Evolutionary conservation across 2,329 filamentous ascomycete genomes (phyloP).

Genomic region (Ophiostoma montium): DNA sequence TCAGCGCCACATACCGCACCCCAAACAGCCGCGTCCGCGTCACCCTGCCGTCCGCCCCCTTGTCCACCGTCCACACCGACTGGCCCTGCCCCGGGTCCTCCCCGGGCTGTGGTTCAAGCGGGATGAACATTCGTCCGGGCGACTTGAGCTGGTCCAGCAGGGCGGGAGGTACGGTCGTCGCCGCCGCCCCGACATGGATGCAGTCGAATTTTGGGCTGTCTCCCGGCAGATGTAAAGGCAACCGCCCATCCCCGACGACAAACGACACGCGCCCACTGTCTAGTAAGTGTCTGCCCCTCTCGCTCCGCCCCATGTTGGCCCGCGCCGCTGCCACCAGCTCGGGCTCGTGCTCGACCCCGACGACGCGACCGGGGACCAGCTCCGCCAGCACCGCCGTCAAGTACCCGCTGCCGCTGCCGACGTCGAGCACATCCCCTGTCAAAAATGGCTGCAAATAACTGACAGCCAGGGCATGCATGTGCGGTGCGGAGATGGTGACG

Average conservation of each 20-base stretch:
- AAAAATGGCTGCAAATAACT: slow-evolving; percentile 34
- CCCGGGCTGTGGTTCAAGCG: slow-evolving; percentile 51
- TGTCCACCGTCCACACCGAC: slow-evolving; percentile 62
- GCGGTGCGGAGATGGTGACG: slow-evolving; percentile 45
- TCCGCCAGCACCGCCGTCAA: slow-evolving; percentile 80
- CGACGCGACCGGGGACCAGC: slow-evolving; percentile 45
- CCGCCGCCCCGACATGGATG: slow-evolving; percentile 89
- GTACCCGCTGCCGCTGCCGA: slow-evolving; percentile 68
- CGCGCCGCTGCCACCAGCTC: slow-evolving; percentile 48
- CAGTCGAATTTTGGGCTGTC: slow-evolving; percentile 53
- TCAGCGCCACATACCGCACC: slow-evolving; percentile 51
- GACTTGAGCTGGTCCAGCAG: slow-evolving; percentile 63
- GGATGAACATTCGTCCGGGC: slow-evolving; percentile 73
- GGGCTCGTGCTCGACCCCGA: slow-evolving; percentile 63
- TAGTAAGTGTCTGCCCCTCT: slow-evolving; percentile 46
- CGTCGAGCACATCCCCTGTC: slow-evolving; percentile 44
- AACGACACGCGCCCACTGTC: slow-evolving; percentile 53
- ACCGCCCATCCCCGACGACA: slow-evolving; percentile 59
- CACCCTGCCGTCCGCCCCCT: slow-evolving; percentile 49
- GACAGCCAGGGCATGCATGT: slow-evolving; percentile 45
- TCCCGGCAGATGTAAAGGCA: slow-evolving; percentile 26
- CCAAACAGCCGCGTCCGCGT: slow-evolving; percentile 49
- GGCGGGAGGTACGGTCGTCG: slow-evolving; percentile 54
- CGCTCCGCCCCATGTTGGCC: slow-evolving; percentile 50
- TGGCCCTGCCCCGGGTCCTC: slow-evolving; percentile 26